phyloP scores from a whole-genome alignment of 345 rosid species.

The Gossypium bickii region DNA sequence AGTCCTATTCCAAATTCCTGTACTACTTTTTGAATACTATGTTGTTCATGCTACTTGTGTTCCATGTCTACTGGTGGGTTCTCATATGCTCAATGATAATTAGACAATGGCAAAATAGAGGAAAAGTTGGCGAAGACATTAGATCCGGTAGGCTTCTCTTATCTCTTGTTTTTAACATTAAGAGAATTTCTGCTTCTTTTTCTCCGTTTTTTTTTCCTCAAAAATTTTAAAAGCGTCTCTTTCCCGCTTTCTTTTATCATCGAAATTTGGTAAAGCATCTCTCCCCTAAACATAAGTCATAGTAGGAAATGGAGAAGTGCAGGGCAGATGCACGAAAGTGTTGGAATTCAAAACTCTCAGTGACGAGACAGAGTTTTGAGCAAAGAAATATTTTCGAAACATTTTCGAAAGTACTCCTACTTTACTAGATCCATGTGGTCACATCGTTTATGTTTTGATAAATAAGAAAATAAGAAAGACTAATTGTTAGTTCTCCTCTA shows the following conservation, averaged over 20 bases:
- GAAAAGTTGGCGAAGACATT: conserved; percentile 93
- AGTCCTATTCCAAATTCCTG: conserved; percentile 31
- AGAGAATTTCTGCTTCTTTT: background rate
- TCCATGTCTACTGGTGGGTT: conserved; percentile 97
- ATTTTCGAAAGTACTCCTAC: background rate
- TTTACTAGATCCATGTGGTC: background rate
- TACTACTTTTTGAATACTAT: conserved; percentile 82
- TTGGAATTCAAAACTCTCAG: no score
- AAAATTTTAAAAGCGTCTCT: background rate
- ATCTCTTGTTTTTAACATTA: background rate
- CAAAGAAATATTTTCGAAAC: background rate
- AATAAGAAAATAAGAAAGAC: background rate
- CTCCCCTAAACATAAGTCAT: background rate
- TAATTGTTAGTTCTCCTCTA: background rate
- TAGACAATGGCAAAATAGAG: conserved; percentile 78
- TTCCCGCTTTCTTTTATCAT: background rate
- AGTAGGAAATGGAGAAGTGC: background rate
- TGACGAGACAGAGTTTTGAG: no score
- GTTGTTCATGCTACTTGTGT: conserved; percentile 79
- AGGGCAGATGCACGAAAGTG: background rate
- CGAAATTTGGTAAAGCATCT: background rate
- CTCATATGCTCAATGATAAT: conserved; percentile 82
- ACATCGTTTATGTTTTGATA: background rate
- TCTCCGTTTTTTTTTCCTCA: background rate
- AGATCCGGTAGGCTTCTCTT: conserved; percentile 67